phyloP scores from a whole-genome alignment of 371 early-diverging fungal genomes.

The Mucor racemosus region DNA sequence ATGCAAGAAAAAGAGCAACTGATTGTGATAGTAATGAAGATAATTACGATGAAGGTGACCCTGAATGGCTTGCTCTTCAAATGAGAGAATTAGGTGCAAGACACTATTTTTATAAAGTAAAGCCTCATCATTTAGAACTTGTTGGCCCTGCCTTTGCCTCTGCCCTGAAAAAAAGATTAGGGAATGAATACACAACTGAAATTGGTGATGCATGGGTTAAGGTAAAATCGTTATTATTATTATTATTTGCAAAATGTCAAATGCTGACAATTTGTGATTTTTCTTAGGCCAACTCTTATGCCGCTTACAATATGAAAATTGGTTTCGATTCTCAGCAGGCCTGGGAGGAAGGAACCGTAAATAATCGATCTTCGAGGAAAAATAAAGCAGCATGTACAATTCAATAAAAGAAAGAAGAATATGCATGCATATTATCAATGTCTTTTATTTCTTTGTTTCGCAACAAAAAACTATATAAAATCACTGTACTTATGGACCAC shows the following conservation, averaged over 20 bases:
- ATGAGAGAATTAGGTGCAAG: slow-evolving; percentile 46
- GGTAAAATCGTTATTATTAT: too few species aligned
- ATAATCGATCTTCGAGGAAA: slow-evolving; percentile 10
- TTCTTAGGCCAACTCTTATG: slow-evolving; percentile 42
- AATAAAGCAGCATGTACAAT: slow-evolving; percentile 26
- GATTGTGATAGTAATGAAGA: neutral
- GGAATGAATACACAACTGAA: slow-evolving; percentile 40
- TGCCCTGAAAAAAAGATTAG: slow-evolving; percentile 42
- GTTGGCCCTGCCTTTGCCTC: slow-evolving; percentile 46
- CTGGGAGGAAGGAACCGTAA: slow-evolving; percentile 35
- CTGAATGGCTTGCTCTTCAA: slow-evolving; percentile 29
- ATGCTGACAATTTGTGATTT: too few species aligned
- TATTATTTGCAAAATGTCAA: too few species aligned
- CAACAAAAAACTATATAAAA: too few species aligned
- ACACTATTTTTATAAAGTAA: slow-evolving; percentile 45
- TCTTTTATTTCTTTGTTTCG: too few species aligned
- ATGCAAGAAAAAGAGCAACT: slow-evolving; percentile 22
- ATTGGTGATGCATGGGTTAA: slow-evolving; percentile 49
- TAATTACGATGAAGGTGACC: slow-evolving; percentile 33
- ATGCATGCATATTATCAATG: neutral
- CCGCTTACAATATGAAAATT: slow-evolving; percentile 42
- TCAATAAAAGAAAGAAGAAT: slow-evolving; percentile 6
- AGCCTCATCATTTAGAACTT: slow-evolving; percentile 36
- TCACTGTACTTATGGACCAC: too few species aligned
- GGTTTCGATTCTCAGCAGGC: slow-evolving; percentile 43